Evolutionary conservation across 2,329 filamentous ascomycete genomes (phyloP), one percentile per base, ranked within the genome.

Genomic region (Rhinocladiella mackenziei): DNA sequence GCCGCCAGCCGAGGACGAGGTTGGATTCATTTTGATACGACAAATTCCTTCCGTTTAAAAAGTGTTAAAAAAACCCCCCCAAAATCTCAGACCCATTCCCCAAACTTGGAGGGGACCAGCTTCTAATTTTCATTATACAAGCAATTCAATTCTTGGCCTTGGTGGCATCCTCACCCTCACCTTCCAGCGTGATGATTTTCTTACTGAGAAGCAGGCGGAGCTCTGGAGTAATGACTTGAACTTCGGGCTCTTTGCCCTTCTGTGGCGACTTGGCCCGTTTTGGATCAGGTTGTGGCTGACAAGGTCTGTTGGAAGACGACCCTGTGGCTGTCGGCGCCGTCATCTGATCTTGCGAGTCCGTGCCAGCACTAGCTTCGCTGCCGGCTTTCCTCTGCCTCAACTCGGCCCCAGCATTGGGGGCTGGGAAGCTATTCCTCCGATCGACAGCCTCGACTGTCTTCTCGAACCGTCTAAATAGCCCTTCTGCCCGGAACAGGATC

Each of bases 401-500:
- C 11, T 51, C 33, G 5, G 33, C 29, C 2, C 39, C 61, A 55
- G 32, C 42, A 59, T 68, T 61, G 45, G 75, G 80, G 0, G 72
- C 69, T 0, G 89, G 89, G 56, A 95, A 94, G 59, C 86, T 89
- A 39, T 83, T 75, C 65, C 92, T 94, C 69, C 92, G 91, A 65
- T 98, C 94, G 25, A 95, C 83, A 0, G 87, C 85, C 60, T 97
- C 88, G 8, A 98, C 84, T 1, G 87, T 83, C 32, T 89, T 78
- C 59, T 94, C 83, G 66, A 95, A 98, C 37, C 86, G 82, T 51
- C 80, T 81, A 72, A 94, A 98, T 2, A 98, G 78, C 0, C 81
- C 78, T 66, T 98, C 92, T 8, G 92, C 92, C 22, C 89, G 80
- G 48, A 94, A 81, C 13, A 97, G 77, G 0, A 88, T 94, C 1